Evolutionary conservation across 148 eudicot species (phyloP).

Genomic region (Chenopodium album): DNA sequence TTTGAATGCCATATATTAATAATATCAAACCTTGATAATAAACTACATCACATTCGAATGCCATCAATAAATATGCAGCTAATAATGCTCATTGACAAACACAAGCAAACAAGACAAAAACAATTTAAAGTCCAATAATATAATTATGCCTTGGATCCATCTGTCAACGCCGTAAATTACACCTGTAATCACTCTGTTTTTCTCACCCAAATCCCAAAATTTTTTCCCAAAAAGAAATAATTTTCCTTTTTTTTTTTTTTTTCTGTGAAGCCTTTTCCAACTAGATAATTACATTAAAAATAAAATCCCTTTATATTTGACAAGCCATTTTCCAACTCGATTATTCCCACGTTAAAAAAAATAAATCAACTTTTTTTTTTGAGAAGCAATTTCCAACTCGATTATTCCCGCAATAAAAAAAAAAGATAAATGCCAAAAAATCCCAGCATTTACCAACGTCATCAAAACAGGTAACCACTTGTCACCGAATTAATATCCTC

Average conservation of each 20-base stretch:
- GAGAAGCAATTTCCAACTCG: background rate
- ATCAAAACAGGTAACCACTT: conserved; percentile 14
- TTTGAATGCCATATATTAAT: background rate
- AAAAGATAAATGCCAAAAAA: background rate
- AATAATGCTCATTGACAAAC: conserved; percentile 10
- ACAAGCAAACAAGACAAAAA: background rate
- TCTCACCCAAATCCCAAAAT: conserved; percentile 5
- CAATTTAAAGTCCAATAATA: conserved; percentile 1
- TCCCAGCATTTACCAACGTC: conserved; percentile 9
- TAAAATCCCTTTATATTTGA: background rate
- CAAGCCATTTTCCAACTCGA: background rate
- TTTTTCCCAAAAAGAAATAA: background rate
- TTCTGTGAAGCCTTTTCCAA: background rate
- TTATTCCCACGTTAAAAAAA: background rate
- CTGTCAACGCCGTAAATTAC: conserved; percentile 22
- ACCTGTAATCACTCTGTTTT: conserved; percentile 22
- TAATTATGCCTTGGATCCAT: conserved; percentile 14
- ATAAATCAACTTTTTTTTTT: too few relatives aligned
- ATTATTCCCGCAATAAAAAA: conserved; percentile 7
- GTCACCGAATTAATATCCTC: conserved; percentile 19
- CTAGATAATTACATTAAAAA: background rate
- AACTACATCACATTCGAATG: background rate
- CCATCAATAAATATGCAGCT: background rate
- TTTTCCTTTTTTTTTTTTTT: background rate
- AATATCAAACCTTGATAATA: background rate